Conservation (phyloP, 441 rosid genomes). For the Pelargonium fulgidum region DNA sequence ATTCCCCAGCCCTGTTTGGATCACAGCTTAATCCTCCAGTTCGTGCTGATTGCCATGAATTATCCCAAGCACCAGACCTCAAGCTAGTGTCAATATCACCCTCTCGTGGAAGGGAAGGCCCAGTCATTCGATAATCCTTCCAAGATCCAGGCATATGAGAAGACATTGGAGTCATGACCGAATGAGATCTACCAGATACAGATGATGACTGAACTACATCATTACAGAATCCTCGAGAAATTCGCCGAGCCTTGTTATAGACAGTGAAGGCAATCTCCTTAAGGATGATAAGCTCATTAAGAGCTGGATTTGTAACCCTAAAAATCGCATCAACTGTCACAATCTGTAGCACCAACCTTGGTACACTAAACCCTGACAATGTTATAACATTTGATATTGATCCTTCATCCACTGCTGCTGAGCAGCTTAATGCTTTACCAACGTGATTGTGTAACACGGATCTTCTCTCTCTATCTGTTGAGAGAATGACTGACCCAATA, state of each 20-base stretch:
- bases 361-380: conserved; percentile 83
- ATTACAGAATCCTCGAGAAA: conserved; percentile 65
- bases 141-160: conserved; percentile 67
- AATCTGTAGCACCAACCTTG: conserved; percentile 83
- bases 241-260: conserved; percentile 91
- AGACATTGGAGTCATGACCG: conserved; percentile 49
- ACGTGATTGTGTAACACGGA: conserved; percentile 65
- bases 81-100: conserved; percentile 82
- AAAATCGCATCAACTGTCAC: conserved; percentile 94
- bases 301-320: conserved; percentile 84
- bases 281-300: conserved; percentile 76
- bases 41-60: conserved; percentile 82
- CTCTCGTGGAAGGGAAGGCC: conserved; percentile 75
- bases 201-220: conserved; percentile 57
- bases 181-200: conserved; percentile 61
- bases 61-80: conserved; percentile 83
- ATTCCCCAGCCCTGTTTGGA: conserved; percentile 74
- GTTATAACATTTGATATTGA: conserved; percentile 71
- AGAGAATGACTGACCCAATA: conserved; percentile 64
- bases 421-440: conserved; percentile 77
- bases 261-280: conserved; percentile 97
- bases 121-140: conserved; percentile 92
- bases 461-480: conserved; percentile 73
- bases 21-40: conserved; percentile 74
- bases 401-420: conserved; percentile 87